Base-by-base conservation (phyloP, 140 eudicot genomes). In the Erigeron philadelphicus region DNA sequence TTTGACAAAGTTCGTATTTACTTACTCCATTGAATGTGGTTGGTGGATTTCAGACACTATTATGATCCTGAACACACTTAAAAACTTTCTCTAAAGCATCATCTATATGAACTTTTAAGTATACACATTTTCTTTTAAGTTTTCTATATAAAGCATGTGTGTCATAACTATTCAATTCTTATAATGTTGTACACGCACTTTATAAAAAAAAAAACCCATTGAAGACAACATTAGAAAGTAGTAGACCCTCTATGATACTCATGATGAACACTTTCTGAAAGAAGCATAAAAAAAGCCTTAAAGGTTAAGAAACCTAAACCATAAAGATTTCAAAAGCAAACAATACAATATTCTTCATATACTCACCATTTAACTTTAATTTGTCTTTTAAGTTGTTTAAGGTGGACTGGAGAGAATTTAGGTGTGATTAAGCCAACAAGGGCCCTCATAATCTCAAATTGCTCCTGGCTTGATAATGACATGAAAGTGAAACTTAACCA, bases 271-370 rank as follows among this genome's bases (percentile, higher is more conserved):
- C 73, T 64, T 77, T 77, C 21, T 55, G 43, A 65, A 71, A 71
- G 81, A 70, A 77, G 64, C 16, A 64, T 45, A 54, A 71, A 53
- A 73, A 76, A 64, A 47, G 18, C 68, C 72, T 77, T 64, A 57
- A 46, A 60, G 71, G 53, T 65, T 64, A 77, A 66, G 80, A 12
- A 77, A 77, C 73, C 77, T 77, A 21, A 64, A 64, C 57, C 15
- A 5, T 47, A 59, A 64, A 64, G 68, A 17, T 56, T 41, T 62
- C 15, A 71, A 76, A 67, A 66, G 63, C 21, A 54, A 63, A 63
- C 48, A 25, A 55, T 71, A 31, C 67, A 47, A 64, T 77, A 71
- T 77, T 77, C 81, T 65, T 71, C 64, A 35, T 70, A 63, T 61
- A 17, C 72, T 77, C 61, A 31, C 55, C 64, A 54, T 70, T 76